Evolutionary conservation across 139 green algal species (phyloP), one percentile per base, ranked within the genome.

Genomic region (Yamagishiella unicocca): DNA sequence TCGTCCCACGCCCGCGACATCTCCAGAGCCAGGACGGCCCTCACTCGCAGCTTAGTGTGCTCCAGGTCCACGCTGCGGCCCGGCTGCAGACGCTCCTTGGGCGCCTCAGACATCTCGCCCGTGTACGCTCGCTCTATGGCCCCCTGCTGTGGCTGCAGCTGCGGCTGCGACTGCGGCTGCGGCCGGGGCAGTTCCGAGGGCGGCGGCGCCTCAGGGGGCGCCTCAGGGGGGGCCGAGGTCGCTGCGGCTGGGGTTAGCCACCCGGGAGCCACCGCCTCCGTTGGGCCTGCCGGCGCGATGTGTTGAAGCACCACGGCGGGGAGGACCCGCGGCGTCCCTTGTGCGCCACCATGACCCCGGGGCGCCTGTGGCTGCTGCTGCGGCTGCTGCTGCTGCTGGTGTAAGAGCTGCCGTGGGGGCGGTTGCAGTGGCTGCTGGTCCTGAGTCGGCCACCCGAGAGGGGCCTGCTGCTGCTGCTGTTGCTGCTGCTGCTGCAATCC

Each of bases 1-100:
- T 55, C 50, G 10, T 83, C 76, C 76, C 76, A 83, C 2, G 53
- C 54, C 55, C 24, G 35, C 53, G 35, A 55, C 53, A 71, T 71
- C 7, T 35, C 76, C 53, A 83, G 50, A 35, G 54, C 33, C 54
- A 83, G 8, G 27, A 71, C 76, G 35, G 76, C 76, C 35, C 54
- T 24, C 35, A 83, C 38, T 9, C 76, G 54, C 4, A 83, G 76
- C 19, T 19, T 22, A 24, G 54, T 71, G 33, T 83, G 76, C 35
- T 7, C 35, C 76, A 38, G 17, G 74, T 67, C 50, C 1, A 31
- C 27, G 74, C 22, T 8, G 38, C n/a, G 50, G 1, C n/a, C n/a
- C n/a, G 74, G 74, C 37, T 50, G 31, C 50, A 82, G 46, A 33
- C 74, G 67, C 19, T n/a, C 74, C 12, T 33, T 10, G 46, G 67